These are phyloP conservation scores for Trapa incisa DNA, from an alignment of 345 rosid genomes.

Conservation along the genomic window DNA sequence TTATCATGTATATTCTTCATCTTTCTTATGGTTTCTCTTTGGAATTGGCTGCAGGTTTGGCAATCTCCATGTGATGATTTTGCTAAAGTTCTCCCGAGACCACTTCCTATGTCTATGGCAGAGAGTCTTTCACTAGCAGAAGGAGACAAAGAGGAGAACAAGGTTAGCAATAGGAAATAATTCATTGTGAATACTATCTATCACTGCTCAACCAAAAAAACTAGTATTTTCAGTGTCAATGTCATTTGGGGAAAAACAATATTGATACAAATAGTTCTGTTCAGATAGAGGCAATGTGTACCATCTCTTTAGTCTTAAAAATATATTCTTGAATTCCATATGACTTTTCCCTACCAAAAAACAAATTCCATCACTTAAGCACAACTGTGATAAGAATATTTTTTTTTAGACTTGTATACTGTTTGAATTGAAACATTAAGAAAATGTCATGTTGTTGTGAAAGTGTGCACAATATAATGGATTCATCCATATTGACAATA, in stretches of 20 bases:
- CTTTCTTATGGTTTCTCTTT: neutral
- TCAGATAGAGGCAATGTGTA: neutral
- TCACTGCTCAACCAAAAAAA: no score
- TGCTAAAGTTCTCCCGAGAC: slow-evolving; percentile 59
- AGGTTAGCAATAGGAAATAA: slow-evolving; percentile 9
- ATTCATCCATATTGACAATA: neutral
- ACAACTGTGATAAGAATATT: neutral
- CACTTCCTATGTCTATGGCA: slow-evolving; percentile 36
- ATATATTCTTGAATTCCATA: neutral
- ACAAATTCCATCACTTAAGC: no score
- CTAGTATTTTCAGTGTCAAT: no score
- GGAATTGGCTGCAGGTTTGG: slow-evolving; percentile 8
- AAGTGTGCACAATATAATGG: neutral
- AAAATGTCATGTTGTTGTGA: neutral
- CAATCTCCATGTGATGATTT: slow-evolving; percentile 47
- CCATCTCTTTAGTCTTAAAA: neutral
- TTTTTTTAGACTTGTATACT: neutral
- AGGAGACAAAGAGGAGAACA: slow-evolving; percentile 28
- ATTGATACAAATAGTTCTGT: neutral
- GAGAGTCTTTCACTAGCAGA: slow-evolving; percentile 23
- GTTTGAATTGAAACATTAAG: neutral
- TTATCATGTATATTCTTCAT: neutral
- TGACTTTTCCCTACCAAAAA: neutral
- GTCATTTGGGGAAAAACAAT: neutral
- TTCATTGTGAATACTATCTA: neutral